Percentiles rank a stretch among this genome's conserved stretches.
phyloP scores from a whole-genome alignment of 257 asterid species.

The Forsythia suspensa region DNA sequence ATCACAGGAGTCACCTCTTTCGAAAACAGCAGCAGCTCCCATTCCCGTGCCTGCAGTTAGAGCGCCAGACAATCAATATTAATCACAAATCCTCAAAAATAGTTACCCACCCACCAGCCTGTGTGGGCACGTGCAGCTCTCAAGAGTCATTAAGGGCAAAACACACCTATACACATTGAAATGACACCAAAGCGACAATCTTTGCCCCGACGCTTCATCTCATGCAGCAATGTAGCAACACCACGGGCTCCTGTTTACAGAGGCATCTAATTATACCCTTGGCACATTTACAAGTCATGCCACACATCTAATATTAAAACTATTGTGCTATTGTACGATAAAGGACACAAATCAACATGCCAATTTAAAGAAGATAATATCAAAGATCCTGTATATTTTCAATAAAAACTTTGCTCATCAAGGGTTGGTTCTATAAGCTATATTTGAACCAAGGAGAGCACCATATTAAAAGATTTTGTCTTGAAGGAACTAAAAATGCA shows the following conservation, averaged over 20 bases:
- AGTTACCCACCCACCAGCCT: background rate
- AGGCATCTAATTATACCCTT: background rate
- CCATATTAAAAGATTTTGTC: background rate
- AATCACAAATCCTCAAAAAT: background rate
- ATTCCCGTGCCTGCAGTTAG: slow-evolving; percentile 80
- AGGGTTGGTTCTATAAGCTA: background rate
- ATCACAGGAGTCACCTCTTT: slow-evolving; percentile 91
- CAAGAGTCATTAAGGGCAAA: background rate
- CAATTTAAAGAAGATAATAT: background rate
- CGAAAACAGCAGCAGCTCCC: slow-evolving; percentile 99
- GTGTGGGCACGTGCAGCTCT: background rate
- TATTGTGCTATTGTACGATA: background rate
- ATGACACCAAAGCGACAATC: slow-evolving; percentile 93
- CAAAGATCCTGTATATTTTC: background rate
- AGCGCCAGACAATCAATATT: background rate
- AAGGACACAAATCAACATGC: background rate
- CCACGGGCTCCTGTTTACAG: slow-evolving; percentile 77
- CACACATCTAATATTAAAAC: background rate
- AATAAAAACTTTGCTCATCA: background rate
- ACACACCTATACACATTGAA: slow-evolving; percentile 91
- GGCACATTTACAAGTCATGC: background rate
- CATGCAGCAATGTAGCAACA: slow-evolving; percentile 90
- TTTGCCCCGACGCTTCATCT: slow-evolving; percentile 94
- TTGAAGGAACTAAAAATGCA: background rate
- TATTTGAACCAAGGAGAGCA: background rate